A percentile compares a stretch with the other conserved stretches of the same genome.
Conservation (phyloP, 306 rosid species). For the Begonia fuchsioides region DNA sequence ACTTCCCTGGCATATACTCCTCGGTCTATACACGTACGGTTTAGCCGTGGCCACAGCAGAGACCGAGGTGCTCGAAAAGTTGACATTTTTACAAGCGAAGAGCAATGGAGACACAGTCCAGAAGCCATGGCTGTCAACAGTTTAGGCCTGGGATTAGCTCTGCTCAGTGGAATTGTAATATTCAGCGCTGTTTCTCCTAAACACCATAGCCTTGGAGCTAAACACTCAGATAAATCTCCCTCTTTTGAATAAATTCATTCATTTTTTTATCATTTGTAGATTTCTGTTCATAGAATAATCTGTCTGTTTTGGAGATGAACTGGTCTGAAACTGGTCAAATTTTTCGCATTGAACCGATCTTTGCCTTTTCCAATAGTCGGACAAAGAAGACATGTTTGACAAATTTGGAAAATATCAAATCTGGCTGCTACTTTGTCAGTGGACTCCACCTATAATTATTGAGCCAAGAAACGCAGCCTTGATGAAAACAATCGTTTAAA, state of each 20-base stretch:
- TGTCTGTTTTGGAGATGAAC: too few relatives aligned
- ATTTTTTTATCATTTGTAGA: too few relatives aligned
- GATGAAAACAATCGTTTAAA: too few relatives aligned
- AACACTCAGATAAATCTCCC: slow-evolving; percentile 28
- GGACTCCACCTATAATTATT: too few relatives aligned
- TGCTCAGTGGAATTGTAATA: slow-evolving; percentile 50
- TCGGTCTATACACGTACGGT: slow-evolving; percentile 68
- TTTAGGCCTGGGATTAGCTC: slow-evolving; percentile 51
- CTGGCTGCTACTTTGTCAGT: too few relatives aligned
- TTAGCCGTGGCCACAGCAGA: slow-evolving; percentile 81
- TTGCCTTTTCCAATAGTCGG: too few relatives aligned
- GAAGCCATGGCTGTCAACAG: slow-evolving; percentile 62
- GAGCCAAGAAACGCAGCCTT: too few relatives aligned
- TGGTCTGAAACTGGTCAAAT: too few relatives aligned
- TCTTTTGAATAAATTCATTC: slow-evolving; percentile 12
- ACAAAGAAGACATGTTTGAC: too few relatives aligned
- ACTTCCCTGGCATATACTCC: slow-evolving; percentile 78
- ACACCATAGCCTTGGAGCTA: slow-evolving; percentile 23
- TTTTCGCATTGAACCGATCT: too few relatives aligned
- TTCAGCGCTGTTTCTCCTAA: slow-evolving; percentile 63
- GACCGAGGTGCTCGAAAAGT: slow-evolving; percentile 76
- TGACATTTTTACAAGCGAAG: slow-evolving; percentile 57
- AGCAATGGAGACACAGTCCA: slow-evolving; percentile 35
- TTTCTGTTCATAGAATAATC: too few relatives aligned
- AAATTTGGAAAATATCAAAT: too few relatives aligned